Conservation (phyloP, 164 flowering plant genomes). For the Echeveria elegans region DNA sequence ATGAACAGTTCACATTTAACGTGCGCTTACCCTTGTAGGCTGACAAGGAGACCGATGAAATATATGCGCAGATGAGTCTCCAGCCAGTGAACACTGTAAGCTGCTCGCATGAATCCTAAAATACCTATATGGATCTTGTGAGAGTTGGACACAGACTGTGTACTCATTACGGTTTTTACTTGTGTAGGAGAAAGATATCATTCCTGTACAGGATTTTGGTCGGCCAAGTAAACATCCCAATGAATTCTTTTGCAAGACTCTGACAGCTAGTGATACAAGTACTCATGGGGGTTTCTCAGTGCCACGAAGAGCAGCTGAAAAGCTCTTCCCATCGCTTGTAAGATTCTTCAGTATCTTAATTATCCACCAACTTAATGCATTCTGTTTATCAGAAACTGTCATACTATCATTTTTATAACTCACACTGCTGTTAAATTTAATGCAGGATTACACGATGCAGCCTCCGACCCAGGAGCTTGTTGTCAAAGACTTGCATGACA, state of each 20-base stretch:
- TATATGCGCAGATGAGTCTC: conserved; percentile 97
- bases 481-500: conserved; percentile 87
- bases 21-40: conserved; percentile 35
- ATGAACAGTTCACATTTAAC: neutral
- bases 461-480: conserved; percentile 98
- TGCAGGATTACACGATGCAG: conserved; percentile 86
- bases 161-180: neutral
- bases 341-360: neutral
- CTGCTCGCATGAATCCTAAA: neutral
- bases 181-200: conserved; percentile 72
- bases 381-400: neutral
- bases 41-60: conserved; percentile 94
- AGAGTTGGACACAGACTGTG: neutral
- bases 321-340: conserved; percentile 89
- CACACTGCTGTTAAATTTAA: too few relatives aligned
- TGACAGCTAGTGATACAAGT: conserved; percentile 98
- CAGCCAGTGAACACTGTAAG: conserved; percentile 92
- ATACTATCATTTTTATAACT: neutral
- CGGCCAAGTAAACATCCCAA: conserved; percentile 74
- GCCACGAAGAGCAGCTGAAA: conserved; percentile 98
- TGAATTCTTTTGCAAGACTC: conserved; percentile 95
- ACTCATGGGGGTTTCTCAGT: conserved; percentile 99
- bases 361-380: neutral
- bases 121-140: neutral
- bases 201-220: conserved; percentile 69